Percentiles rank a stretch among this genome's conserved stretches.
phyloP scores from a whole-genome alignment of 352 stramenopile species.

The Phytopythium chamaehyphon region DNA sequence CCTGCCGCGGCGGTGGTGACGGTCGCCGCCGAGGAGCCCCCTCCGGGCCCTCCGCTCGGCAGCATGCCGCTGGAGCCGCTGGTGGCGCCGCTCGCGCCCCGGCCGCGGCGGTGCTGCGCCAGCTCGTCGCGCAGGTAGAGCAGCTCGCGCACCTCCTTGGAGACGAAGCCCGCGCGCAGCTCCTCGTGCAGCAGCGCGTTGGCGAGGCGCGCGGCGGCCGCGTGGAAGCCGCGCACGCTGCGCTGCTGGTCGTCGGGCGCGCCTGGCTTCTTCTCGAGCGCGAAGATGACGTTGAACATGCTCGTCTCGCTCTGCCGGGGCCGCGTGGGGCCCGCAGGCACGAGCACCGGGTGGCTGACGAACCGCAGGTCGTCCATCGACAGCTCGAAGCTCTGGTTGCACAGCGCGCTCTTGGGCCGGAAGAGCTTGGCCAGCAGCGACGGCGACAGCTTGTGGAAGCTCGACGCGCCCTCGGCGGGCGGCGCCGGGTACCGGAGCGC shows the following conservation, averaged over 20 bases:
- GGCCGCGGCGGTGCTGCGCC: conserved; percentile 44
- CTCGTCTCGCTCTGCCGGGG: conserved; percentile 52
- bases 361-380: conserved; percentile 86
- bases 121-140: conserved; percentile 79
- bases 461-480: conserved; percentile 47
- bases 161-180: conserved; percentile 73
- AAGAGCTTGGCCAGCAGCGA: conserved; percentile 85
- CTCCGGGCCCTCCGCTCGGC: neutral
- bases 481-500: conserved; percentile 80
- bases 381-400: conserved; percentile 85
- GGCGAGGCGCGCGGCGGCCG: conserved; percentile 65
- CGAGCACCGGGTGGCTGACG: conserved; percentile 82
- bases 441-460: conserved; percentile 72
- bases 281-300: conserved; percentile 90
- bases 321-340: conserved; percentile 8
- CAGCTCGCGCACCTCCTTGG: conserved; percentile 67
- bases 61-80: conserved; percentile 8
- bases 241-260: conserved; percentile 27
- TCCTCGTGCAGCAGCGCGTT: conserved; percentile 84
- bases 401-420: conserved; percentile 84
- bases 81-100: conserved; percentile 11
- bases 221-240: conserved; percentile 52
- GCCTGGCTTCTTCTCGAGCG: conserved; percentile 48
- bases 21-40: conserved; percentile 6
- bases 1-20: conserved; percentile 24